Evolutionary conservation across 768 basidiomycete genomes (phyloP).

Genomic region (Auricularia heimuer): DNA sequence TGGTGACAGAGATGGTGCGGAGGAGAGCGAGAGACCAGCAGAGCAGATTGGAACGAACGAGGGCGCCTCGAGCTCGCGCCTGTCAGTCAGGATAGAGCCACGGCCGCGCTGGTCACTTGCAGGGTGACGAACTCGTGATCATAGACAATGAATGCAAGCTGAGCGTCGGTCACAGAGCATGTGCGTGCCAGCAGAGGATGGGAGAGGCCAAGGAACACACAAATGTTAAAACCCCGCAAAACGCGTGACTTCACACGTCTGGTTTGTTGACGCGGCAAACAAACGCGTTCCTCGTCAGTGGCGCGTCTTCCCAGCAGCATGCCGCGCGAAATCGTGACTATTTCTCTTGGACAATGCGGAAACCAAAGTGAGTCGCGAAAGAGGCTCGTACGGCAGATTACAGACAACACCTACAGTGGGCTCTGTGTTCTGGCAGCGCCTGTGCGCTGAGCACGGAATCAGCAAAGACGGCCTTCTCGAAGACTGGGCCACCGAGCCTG

Average conservation of each 20-base stretch:
- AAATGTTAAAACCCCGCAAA: neutral
- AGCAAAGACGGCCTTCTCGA: constrained; percentile 91
- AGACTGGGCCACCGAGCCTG: constrained; percentile 94
- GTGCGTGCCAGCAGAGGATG: no score
- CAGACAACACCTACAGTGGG: constrained; percentile 52
- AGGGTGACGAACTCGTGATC: neutral
- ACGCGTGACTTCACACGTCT: no score
- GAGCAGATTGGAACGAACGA: neutral
- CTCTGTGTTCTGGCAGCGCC: constrained; percentile 94
- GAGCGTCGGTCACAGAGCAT: no score
- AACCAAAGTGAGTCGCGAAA: constrained; percentile 62
- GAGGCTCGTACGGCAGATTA: constrained; percentile 9
- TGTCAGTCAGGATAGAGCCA: neutral
- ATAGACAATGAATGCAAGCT: no score
- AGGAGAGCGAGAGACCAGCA: no score
- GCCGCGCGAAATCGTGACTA: constrained; percentile 78
- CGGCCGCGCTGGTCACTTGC: neutral
- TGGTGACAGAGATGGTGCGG: neutral
- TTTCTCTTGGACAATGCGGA: constrained; percentile 85
- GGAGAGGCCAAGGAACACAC: neutral
- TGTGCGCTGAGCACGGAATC: constrained; percentile 99
- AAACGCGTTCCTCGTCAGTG: neutral
- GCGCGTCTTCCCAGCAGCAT: constrained; percentile 24
- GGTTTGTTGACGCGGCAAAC: neutral
- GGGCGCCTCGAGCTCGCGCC: neutral